A percentile compares a stretch with the other conserved stretches of the same genome.
Evolutionary conservation across 1,284 basidiomycete species (phyloP).

Genomic region (Heterobasidion irregulare): DNA sequence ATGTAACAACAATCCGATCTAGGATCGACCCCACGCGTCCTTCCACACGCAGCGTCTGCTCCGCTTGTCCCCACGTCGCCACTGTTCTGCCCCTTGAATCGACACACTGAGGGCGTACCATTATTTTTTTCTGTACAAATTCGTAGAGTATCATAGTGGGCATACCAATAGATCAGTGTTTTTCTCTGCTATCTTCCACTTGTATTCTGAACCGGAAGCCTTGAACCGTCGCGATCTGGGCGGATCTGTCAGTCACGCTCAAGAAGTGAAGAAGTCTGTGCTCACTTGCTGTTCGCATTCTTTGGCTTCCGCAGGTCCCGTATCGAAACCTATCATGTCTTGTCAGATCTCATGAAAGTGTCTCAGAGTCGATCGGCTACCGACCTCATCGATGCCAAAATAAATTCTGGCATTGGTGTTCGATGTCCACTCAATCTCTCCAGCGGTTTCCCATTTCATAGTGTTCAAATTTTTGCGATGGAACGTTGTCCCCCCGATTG

Average conservation of each 20-base stretch:
- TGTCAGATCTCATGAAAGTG: neutral
- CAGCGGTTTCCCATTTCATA: slow-evolving; percentile 39
- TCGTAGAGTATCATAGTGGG: neutral
- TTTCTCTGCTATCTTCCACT: slow-evolving; percentile 46
- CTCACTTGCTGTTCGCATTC: slow-evolving; percentile 42
- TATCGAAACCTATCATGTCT: slow-evolving; percentile 29
- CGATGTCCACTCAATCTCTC: slow-evolving; percentile 43
- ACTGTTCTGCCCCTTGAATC: slow-evolving; percentile 38
- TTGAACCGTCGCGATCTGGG: slow-evolving; percentile 48
- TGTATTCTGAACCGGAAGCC: slow-evolving; percentile 40
- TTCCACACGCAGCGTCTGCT: slow-evolving; percentile 30
- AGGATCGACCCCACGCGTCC: slow-evolving; percentile 31
- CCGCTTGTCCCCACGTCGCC: slow-evolving; percentile 38
- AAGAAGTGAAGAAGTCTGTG: neutral
- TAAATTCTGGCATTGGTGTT: slow-evolving; percentile 33
- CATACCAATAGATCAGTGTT: slow-evolving; percentile 39
- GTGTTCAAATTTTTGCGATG: slow-evolving; percentile 38
- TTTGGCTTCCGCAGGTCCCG: slow-evolving; percentile 41
- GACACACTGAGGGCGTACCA: slow-evolving; percentile 31
- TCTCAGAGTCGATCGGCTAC: neutral
- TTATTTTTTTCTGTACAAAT: neutral
- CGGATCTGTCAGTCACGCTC: neutral
- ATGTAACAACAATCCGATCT: slow-evolving; percentile 48
- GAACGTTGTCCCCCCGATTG: slow-evolving; percentile 37
- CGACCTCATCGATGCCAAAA: slow-evolving; percentile 43